These are phyloP conservation scores for Tubosaeta sp. DNA, from an alignment of 768 basidiomycete species.

Conservation along the genomic window DNA sequence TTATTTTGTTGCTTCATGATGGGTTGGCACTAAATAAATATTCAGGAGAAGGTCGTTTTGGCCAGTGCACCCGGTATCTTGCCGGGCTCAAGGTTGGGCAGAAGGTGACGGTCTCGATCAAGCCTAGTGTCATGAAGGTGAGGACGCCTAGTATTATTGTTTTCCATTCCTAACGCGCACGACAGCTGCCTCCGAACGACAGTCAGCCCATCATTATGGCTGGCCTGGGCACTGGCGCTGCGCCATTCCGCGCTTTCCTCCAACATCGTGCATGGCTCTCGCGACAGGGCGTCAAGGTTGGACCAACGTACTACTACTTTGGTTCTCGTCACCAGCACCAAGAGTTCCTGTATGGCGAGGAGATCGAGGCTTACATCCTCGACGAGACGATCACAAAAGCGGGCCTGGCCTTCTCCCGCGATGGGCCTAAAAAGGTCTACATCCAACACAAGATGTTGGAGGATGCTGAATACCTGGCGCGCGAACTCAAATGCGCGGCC, in stretches of 20 bases:
- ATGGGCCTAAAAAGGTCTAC: slow-evolving; percentile 89
- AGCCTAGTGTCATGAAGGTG: slow-evolving; percentile 99
- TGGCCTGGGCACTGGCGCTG: slow-evolving; percentile 96
- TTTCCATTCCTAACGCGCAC: slow-evolving; percentile 8
- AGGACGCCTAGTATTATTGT: slow-evolving; percentile 10
- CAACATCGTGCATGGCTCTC: slow-evolving; percentile 88
- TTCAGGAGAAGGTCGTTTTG: slow-evolving; percentile 71
- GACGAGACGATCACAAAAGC: slow-evolving; percentile 83
- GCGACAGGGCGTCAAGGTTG: slow-evolving; percentile 72
- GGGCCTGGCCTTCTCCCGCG: slow-evolving; percentile 95
- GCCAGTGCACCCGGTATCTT: slow-evolving; percentile 96
- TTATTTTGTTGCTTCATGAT: not conserved
- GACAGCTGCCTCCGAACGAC: slow-evolving; percentile 75
- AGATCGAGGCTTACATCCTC: slow-evolving; percentile 89
- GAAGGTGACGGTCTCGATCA: slow-evolving; percentile 95
- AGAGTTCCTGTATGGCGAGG: slow-evolving; percentile 96
- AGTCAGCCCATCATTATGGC: slow-evolving; percentile 97
- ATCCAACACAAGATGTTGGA: slow-evolving; percentile 99
- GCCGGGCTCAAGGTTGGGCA: slow-evolving; percentile 78
- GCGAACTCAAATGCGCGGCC: slow-evolving; percentile 65
- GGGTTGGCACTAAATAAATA: slow-evolving; percentile 3
- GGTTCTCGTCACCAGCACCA: slow-evolving; percentile 93
- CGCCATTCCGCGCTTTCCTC: slow-evolving; percentile 98
- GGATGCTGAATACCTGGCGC: slow-evolving; percentile 72
- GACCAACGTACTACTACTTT: slow-evolving; percentile 97